Evolutionary conservation across 257 asterid species (phyloP), one percentile per base, ranked within the genome.

Genomic region (Solanum clarkiae): DNA sequence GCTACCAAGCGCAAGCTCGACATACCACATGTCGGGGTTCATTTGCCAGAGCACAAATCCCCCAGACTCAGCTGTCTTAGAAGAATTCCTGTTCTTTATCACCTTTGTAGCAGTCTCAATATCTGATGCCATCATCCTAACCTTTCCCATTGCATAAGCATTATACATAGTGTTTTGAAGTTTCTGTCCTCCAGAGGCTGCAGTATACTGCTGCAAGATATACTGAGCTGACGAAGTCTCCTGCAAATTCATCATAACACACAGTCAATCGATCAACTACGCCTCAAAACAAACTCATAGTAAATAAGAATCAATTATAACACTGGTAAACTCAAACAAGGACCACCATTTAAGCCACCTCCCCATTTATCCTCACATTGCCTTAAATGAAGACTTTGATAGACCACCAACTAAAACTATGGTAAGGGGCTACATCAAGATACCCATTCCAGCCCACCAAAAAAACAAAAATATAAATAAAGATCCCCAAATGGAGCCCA

Each of bases 11-110:
- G 96, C 96, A 12, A 93, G 96, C 89, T 94, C 98, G 13, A 94
- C 95, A 68, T 94, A 94, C 98, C 98, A 94, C 93, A 90, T 91
- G 85, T 93, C 95, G 0, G 97, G 96, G 88, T 92, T 92, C 98
- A 94, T 94, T 85, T 94, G 95, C 98, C 97, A 94, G 17, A 94
- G 95, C 63, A 93, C 95, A 68, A 94, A 94, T 6, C 95, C 93
- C 26, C 97, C 98, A 1, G 94, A 84, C 62, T 94, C 98, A 0
- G 95, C 90, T 13, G 91, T 83, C 72, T 86, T 94, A 14, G 92
- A 82, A 0, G 97, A 83, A 86, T 90, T 93, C 83, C 89, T 85
- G 87, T 86, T 91, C 92, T 92, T 94, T 22, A 94, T 86, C 22
- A 92, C 95, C 91, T 92, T 94, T 0, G 97, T 93, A 8, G 97